Evolutionary conservation across 148 eudicot genomes (phyloP).

Genomic region (Euryodendron excelsum): DNA sequence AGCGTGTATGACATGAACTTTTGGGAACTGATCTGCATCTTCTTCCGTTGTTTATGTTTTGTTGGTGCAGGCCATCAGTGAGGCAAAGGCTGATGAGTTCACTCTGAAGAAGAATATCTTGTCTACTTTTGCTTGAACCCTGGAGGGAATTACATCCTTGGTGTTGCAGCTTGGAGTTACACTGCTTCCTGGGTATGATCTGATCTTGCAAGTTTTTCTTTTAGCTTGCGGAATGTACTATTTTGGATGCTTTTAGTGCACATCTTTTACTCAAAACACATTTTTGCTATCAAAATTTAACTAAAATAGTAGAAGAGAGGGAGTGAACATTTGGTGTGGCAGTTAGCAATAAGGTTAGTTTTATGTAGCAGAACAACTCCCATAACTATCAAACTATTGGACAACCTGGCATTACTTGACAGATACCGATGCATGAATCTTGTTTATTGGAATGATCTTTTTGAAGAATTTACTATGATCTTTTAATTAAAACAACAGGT

Average conservation of each 20-base stretch:
- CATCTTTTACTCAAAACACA: neutral
- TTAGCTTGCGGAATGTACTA: slow-evolving; percentile 2
- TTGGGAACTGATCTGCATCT: neutral
- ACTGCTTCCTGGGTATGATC: neutral
- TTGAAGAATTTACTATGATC: neutral
- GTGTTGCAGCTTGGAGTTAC: neutral
- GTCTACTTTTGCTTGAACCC: slow-evolving; percentile 49
- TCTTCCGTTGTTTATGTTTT: neutral
- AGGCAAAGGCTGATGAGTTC: slow-evolving; percentile 85
- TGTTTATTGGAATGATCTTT: neutral
- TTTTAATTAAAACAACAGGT: too few relatives aligned
- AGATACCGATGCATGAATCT: neutral
- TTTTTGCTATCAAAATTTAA: slow-evolving; percentile 2
- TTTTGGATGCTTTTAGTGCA: neutral
- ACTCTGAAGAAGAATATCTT: slow-evolving; percentile 91
- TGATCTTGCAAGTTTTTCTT: neutral
- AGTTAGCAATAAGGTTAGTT: too few relatives aligned
- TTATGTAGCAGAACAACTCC: too few relatives aligned
- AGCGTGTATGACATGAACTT: neutral
- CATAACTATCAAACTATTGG: too few relatives aligned
- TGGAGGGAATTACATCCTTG: neutral
- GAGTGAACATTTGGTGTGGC: neutral
- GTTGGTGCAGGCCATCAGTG: slow-evolving; percentile 75
- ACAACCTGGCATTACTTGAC: neutral
- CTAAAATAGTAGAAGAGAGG: neutral